Evolutionary conservation across 106 monocot genomes (phyloP).

Genomic region (Vanilla planifolia): DNA sequence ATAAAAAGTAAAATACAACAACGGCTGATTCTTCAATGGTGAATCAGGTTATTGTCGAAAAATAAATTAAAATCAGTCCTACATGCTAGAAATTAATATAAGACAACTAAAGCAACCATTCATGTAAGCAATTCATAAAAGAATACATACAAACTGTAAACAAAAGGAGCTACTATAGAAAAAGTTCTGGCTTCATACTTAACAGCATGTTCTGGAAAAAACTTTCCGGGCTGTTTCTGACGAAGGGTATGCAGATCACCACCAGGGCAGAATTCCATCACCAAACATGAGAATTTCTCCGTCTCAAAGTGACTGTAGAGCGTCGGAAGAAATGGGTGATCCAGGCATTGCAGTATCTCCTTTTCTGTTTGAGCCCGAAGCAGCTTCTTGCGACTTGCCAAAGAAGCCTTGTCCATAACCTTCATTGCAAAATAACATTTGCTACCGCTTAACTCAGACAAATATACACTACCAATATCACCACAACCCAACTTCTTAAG

Average conservation of each 20-base stretch:
- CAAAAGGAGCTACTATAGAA: not conserved
- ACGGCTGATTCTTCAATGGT: not conserved
- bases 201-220: slow-evolving; percentile 15
- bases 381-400: slow-evolving; percentile 18
- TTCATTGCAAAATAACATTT: slow-evolving; percentile 22
- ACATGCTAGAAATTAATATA: not conserved
- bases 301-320: slow-evolving; percentile 22
- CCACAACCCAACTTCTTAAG: slow-evolving; percentile 19
- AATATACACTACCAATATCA: slow-evolving; percentile 24
- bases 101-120: not conserved
- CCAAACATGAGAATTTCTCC: slow-evolving; percentile 24
- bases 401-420: slow-evolving; percentile 20
- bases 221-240: slow-evolving; percentile 22
- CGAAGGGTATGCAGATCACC: slow-evolving; percentile 26
- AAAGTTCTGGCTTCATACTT: slow-evolving; percentile 2
- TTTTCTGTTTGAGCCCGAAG: slow-evolving; percentile 16
- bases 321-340: slow-evolving; percentile 24
- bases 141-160: not conserved
- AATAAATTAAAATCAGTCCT: not conserved
- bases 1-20: no score
- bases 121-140: not conserved
- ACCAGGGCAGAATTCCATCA: slow-evolving; percentile 22
- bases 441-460: slow-evolving; percentile 19
- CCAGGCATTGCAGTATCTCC: slow-evolving; percentile 26
- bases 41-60: not conserved